Conservation (phyloP, 2,329 filamentous ascomycete genomes). For the Colletotrichum australisinense region DNA sequence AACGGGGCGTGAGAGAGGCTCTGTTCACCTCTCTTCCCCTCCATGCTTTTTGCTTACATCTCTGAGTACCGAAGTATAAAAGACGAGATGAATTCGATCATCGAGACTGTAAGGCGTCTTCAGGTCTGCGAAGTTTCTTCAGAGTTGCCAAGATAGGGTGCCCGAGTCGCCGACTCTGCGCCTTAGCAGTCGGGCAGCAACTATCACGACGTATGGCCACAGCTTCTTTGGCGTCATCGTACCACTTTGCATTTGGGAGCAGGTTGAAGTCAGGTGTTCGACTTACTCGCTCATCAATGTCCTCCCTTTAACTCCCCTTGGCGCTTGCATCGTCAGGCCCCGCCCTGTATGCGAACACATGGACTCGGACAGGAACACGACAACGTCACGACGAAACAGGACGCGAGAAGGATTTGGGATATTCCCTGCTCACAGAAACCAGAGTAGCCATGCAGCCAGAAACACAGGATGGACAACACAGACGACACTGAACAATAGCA, state of each 20-base stretch:
- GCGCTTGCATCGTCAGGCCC: constrained; percentile 7
- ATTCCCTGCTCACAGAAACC: constrained; percentile 11
- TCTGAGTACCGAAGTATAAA: constrained; percentile 11
- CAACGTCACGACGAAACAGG: constrained; percentile 4
- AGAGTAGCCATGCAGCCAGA: constrained; percentile 7
- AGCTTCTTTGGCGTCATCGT: constrained; percentile 19
- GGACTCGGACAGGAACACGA: neutral
- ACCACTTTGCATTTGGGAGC: constrained; percentile 22
- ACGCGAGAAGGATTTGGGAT: neutral
- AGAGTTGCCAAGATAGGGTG: neutral
- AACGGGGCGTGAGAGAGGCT: constrained; percentile 27
- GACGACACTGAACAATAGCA: neutral
- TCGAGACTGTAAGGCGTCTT: neutral
- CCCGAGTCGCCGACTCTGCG: neutral
- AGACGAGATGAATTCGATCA: constrained; percentile 4
- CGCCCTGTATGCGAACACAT: constrained; percentile 3
- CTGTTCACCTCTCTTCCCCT: neutral
- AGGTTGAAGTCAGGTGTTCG: neutral
- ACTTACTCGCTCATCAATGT: constrained; percentile 17
- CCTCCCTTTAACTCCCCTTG: neutral
- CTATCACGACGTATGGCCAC: constrained; percentile 1
- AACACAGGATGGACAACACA: neutral
- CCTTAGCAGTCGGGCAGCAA: neutral
- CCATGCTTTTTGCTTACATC: neutral
- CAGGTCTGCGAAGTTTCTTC: neutral